phyloP scores from a whole-genome alignment of 2,329 filamentous ascomycete species.

The Xylariaceae sp. region DNA sequence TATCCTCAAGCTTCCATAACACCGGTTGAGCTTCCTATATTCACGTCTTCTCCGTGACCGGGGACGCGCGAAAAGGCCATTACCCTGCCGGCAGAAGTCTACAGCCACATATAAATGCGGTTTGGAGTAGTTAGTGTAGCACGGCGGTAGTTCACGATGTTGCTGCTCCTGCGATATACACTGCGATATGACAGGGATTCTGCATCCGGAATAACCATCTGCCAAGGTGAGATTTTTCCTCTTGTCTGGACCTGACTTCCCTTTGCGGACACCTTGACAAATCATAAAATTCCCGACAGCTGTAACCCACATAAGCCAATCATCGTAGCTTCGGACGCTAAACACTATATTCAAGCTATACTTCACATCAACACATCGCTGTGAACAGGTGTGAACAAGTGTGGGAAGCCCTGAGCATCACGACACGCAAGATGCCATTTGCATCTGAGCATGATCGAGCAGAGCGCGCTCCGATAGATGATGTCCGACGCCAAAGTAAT shows the following conservation, averaged over 20 bases:
- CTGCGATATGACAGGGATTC: slow-evolving; percentile 12
- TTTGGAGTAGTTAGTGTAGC: background rate
- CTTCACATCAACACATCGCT: too few relatives aligned
- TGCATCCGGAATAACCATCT: slow-evolving; percentile 3
- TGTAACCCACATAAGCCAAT: slow-evolving; percentile 6
- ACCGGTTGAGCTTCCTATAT: too few relatives aligned
- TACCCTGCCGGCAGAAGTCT: background rate
- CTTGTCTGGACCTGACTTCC: slow-evolving; percentile 20
- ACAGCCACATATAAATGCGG: background rate
- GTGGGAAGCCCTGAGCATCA: too few relatives aligned
- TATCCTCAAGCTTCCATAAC: too few relatives aligned
- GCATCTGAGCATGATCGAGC: too few relatives aligned
- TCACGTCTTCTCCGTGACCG: too few relatives aligned
- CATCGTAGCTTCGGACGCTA: background rate
- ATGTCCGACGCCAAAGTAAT: background rate
- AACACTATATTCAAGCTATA: too few relatives aligned
- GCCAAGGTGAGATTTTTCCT: slow-evolving; percentile 17
- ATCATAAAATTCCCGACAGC: slow-evolving; percentile 22
- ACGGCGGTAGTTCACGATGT: background rate
- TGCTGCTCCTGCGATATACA: slow-evolving; percentile 5
- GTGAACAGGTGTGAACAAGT: too few relatives aligned
- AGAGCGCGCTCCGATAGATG: background rate
- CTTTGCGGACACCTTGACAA: slow-evolving; percentile 20
- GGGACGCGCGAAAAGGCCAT: background rate
- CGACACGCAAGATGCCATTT: too few relatives aligned